Percentiles rank a stretch among this genome's conserved stretches.
phyloP scores from a whole-genome alignment of 2,329 filamentous ascomycete genomes.

The Capronia americana region DNA sequence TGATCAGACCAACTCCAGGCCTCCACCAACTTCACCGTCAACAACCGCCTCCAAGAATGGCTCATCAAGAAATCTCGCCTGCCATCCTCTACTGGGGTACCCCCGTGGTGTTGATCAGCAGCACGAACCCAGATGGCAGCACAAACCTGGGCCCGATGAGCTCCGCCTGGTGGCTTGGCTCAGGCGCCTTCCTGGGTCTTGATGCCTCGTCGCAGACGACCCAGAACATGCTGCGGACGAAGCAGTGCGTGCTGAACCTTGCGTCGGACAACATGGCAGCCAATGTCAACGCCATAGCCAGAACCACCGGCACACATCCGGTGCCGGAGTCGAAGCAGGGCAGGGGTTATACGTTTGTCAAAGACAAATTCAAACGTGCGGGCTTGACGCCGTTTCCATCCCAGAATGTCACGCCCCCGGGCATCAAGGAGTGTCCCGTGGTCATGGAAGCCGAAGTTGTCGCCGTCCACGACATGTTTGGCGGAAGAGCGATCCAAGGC shows the following conservation, averaged over 20 bases:
- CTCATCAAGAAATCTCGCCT: slow-evolving; percentile 29
- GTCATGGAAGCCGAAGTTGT: slow-evolving; percentile 54
- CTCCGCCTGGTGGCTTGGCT: slow-evolving; percentile 54
- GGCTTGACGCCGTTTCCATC: slow-evolving; percentile 47
- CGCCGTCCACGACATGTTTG: slow-evolving; percentile 44
- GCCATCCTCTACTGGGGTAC: slow-evolving; percentile 35
- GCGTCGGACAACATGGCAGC: slow-evolving; percentile 46
- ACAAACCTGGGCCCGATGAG: slow-evolving; percentile 54
- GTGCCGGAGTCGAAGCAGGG: slow-evolving; percentile 37
- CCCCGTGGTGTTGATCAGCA: slow-evolving; percentile 48
- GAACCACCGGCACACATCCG: slow-evolving; percentile 46
- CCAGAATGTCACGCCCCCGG: slow-evolving; percentile 44
- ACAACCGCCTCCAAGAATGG: background rate
- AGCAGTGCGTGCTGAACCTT: slow-evolving; percentile 54
- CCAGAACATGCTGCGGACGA: slow-evolving; percentile 50
- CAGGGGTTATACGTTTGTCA: slow-evolving; percentile 47
- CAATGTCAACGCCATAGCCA: slow-evolving; percentile 49
- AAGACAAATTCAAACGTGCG: slow-evolving; percentile 48
- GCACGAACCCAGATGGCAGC: slow-evolving; percentile 51
- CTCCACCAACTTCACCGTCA: background rate
- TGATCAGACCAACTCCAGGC: background rate
- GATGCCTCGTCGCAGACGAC: slow-evolving; percentile 48
- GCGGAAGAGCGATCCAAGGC: slow-evolving; percentile 44
- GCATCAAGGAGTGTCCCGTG: slow-evolving; percentile 51
- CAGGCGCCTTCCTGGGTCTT: slow-evolving; percentile 54